Evolutionary conservation across 2,329 filamentous ascomycete genomes (phyloP).

Genomic region (Calonectria pauciramosa): DNA sequence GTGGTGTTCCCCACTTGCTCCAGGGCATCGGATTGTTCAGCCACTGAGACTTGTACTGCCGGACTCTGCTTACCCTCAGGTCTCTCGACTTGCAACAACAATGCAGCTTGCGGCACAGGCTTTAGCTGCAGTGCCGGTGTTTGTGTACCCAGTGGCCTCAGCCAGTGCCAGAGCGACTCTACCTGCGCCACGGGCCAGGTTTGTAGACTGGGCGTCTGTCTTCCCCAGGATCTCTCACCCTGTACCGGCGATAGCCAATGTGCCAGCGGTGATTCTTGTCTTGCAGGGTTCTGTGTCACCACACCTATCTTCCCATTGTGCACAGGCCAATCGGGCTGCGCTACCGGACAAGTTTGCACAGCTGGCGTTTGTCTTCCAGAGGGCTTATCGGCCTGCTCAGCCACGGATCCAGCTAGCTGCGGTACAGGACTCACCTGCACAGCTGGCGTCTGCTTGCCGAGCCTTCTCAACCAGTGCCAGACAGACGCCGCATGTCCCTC

Average conservation of each 20-base stretch:
- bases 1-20: constrained; percentile 4
- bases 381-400: neutral
- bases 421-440: constrained; percentile 1
- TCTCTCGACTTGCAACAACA: neutral
- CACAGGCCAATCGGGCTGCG: neutral
- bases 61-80: constrained; percentile 8
- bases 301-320: neutral
- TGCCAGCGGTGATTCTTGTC: neutral
- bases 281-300: neutral
- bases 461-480: neutral
- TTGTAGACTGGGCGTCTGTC: constrained; percentile 8
- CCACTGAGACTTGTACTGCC: neutral
- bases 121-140: neutral
- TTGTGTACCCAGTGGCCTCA: neutral
- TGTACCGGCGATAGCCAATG: neutral
- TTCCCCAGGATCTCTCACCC: neutral
- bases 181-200: neutral
- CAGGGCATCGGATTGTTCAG: neutral
- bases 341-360: neutral
- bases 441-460: neutral
- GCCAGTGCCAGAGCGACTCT: neutral
- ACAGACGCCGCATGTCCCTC: neutral
- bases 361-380: constrained; percentile 10
- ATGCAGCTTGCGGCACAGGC: neutral
- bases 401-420: neutral